phyloP scores from a whole-genome alignment of 768 basidiomycete species.

The Boletus pseudopeckii region DNA sequence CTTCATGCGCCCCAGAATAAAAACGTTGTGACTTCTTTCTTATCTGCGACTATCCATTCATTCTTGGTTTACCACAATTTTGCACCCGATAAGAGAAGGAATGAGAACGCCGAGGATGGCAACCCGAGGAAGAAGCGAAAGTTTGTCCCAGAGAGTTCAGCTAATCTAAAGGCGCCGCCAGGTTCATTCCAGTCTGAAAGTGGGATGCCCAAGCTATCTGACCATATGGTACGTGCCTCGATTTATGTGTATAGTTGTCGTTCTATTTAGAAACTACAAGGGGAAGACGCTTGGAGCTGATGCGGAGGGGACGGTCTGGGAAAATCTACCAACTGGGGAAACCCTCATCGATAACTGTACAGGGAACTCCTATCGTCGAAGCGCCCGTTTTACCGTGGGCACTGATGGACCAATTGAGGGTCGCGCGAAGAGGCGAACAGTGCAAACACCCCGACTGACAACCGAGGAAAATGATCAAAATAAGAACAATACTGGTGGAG shows the following conservation, averaged over 20 bases:
- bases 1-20: constrained; percentile 45
- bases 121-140: constrained; percentile 54
- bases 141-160: constrained; percentile 23
- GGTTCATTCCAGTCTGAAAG: constrained; percentile 1
- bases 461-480: background rate
- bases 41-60: constrained; percentile 54
- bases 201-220: constrained; percentile 6
- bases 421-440: constrained; percentile 15
- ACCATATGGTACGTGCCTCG: constrained; percentile 20
- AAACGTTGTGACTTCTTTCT: constrained; percentile 49
- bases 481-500: constrained; percentile 10
- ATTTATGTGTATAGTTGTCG: constrained; percentile 1
- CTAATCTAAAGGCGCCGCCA: constrained; percentile 6
- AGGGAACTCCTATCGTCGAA: constrained; percentile 56
- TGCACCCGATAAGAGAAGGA: constrained; percentile 22
- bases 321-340: constrained; percentile 59
- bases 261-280: constrained; percentile 14
- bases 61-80: constrained; percentile 70
- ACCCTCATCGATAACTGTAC: constrained; percentile 63
- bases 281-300: constrained; percentile 31
- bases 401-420: constrained; percentile 6
- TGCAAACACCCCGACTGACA: constrained; percentile 4
- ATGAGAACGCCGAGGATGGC: constrained; percentile 16
- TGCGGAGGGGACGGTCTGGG: constrained; percentile 41
- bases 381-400: constrained; percentile 9